Conservation (phyloP, 305 asterid genomes). For the Rubia tinctorum region DNA sequence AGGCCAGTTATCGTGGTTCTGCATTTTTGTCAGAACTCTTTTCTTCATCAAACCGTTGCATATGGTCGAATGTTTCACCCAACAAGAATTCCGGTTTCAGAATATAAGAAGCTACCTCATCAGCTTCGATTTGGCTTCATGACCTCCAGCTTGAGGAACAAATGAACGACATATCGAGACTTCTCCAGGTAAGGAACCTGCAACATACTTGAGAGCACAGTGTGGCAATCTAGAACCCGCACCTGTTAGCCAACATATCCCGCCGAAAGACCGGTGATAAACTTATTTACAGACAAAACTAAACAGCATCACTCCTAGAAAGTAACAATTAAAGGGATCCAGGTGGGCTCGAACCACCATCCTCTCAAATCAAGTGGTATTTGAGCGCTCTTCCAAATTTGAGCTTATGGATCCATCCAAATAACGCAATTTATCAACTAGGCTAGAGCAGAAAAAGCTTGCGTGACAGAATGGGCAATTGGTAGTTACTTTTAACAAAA, state of each 20-base stretch:
- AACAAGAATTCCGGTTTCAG: too few species aligned
- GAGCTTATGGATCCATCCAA: constrained; percentile 28
- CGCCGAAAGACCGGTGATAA: too few species aligned
- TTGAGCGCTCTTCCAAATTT: constrained; percentile 48
- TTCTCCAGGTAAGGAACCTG: background rate
- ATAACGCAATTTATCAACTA: background rate
- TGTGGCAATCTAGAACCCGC: too few species aligned
- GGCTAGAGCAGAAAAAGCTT: background rate
- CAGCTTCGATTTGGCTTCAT: too few species aligned
- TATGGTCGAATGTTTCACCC: too few species aligned
- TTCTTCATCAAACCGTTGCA: too few species aligned
- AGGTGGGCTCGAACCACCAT: constrained; percentile 66
- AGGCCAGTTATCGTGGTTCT: too few species aligned
- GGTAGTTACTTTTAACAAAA: too few species aligned
- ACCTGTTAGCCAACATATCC: too few species aligned
- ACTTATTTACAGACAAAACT: background rate
- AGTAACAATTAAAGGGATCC: constrained; percentile 20
- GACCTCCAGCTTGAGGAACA: background rate
- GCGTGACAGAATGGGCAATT: too few species aligned
- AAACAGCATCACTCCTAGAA: background rate
- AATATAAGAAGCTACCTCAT: too few species aligned
- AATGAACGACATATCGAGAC: background rate
- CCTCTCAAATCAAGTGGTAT: constrained; percentile 33
- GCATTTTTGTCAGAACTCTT: too few species aligned
- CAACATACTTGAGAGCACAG: background rate